Evolutionary conservation across 306 rosid genomes (phyloP).

Genomic region (Psophocarpus tetragonolobus): DNA sequence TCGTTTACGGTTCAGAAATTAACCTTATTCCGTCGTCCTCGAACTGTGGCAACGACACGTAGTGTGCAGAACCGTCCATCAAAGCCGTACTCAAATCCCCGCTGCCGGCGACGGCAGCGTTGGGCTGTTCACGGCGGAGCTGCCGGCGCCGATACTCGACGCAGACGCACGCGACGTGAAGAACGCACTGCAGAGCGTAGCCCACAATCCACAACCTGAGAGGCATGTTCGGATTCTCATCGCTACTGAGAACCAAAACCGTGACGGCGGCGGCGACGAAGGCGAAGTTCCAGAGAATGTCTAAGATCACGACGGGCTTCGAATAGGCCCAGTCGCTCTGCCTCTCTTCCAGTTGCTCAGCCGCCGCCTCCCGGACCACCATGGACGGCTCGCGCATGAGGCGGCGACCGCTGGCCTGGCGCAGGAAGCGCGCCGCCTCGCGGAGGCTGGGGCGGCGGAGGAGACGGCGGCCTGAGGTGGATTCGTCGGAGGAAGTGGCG

Average conservation of each 20-base stretch:
- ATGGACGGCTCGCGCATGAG: constrained; percentile 95
- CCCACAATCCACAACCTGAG: constrained; percentile 82
- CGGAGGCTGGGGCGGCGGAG: constrained; percentile 76
- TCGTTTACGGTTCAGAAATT: background rate
- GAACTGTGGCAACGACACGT: constrained; percentile 47
- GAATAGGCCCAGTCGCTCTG: constrained; percentile 99
- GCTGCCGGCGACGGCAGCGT: constrained; percentile 21
- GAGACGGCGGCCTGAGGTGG: constrained; percentile 54
- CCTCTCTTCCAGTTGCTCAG: constrained; percentile 91
- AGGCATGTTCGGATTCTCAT: constrained; percentile 70
- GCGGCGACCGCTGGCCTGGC: constrained; percentile 86
- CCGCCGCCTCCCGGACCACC: constrained; percentile 90
- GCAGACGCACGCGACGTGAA: constrained; percentile 73
- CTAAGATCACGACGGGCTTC: constrained; percentile 85
- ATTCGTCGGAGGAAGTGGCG: constrained; percentile 57
- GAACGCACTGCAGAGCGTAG: constrained; percentile 69
- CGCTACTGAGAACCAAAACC: constrained; percentile 54
- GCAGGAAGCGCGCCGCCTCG: constrained; percentile 84
- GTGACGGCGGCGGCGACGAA: constrained; percentile 66
- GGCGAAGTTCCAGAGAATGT: constrained; percentile 81
- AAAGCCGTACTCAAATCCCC: constrained; percentile 51
- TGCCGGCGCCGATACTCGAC: constrained; percentile 63
- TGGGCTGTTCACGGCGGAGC: constrained; percentile 32
- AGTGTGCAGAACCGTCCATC: constrained; percentile 52
- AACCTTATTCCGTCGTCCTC: constrained; percentile 68